Evolutionary conservation across 192 early-diverging fungal species (phyloP).

Genomic region (Gryganskiella cystojenkinii): DNA sequence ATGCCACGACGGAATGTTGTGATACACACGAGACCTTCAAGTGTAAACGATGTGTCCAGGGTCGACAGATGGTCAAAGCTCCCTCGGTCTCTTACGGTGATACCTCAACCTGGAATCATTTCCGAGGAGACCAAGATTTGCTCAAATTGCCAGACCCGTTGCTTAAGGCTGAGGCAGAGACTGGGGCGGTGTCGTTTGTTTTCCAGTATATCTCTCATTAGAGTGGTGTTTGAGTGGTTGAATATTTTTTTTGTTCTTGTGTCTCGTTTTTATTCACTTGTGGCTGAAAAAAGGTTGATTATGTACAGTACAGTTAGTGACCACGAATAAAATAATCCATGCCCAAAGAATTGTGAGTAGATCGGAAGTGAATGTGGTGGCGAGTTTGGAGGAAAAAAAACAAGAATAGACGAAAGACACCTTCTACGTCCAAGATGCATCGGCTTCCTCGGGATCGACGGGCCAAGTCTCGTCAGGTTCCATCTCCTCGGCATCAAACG

Average conservation of each 20-base stretch:
- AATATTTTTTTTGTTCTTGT: background rate
- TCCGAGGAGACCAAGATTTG: slow-evolving; percentile 61
- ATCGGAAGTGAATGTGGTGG: too few relatives aligned
- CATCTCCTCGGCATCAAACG: slow-evolving; percentile 4
- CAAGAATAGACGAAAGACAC: background rate
- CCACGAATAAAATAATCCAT: too few relatives aligned
- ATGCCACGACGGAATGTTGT: slow-evolving; percentile 67
- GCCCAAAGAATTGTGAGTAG: too few relatives aligned
- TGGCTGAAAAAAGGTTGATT: too few relatives aligned
- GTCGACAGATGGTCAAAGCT: slow-evolving; percentile 78
- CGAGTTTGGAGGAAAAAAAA: too few relatives aligned
- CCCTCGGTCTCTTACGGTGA: slow-evolving; percentile 79
- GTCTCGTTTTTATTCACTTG: background rate
- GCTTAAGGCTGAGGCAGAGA: slow-evolving; percentile 68
- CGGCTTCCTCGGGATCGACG: background rate
- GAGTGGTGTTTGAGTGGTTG: background rate
- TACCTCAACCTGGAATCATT: slow-evolving; percentile 85
- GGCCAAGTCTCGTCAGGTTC: background rate
- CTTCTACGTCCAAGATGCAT: background rate
- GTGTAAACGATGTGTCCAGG: slow-evolving; percentile 89
- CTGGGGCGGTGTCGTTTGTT: slow-evolving; percentile 75
- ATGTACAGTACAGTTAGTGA: too few relatives aligned
- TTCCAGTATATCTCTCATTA: slow-evolving; percentile 83
- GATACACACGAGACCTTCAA: slow-evolving; percentile 99
- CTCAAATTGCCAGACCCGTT: slow-evolving; percentile 69